phyloP scores from a whole-genome alignment of 1,284 basidiomycete species.

The Trametes polyzona region DNA sequence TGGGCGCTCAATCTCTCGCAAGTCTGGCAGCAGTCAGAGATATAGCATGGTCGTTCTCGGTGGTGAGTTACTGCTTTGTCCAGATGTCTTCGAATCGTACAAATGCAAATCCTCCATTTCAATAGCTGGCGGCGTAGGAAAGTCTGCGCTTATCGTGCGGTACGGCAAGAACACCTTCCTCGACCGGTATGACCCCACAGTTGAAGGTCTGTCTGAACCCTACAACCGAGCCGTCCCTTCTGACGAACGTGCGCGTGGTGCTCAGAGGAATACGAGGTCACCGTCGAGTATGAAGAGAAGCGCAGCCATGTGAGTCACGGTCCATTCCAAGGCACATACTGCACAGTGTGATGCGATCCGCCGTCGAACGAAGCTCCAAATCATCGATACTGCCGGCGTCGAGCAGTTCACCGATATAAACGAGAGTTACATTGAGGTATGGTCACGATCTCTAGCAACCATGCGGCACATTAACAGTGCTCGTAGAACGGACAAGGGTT shows the following conservation, averaged over 20 bases:
- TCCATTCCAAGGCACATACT: slow-evolving; percentile 3
- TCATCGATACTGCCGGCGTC: slow-evolving; percentile 90
- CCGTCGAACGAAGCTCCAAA: slow-evolving; percentile 63
- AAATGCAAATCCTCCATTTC: slow-evolving; percentile 6
- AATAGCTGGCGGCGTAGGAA: slow-evolving; percentile 81
- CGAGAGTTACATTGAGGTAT: slow-evolving; percentile 79
- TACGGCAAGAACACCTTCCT: slow-evolving; percentile 78
- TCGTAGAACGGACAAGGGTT: slow-evolving; percentile 74
- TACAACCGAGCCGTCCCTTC: too few species aligned
- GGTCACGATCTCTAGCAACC: too few species aligned
- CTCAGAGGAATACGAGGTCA: slow-evolving; percentile 70
- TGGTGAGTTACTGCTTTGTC: slow-evolving; percentile 48
- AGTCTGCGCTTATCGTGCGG: slow-evolving; percentile 75
- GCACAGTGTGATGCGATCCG: slow-evolving; percentile 6
- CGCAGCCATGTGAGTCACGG: slow-evolving; percentile 35
- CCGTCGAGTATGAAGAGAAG: slow-evolving; percentile 58
- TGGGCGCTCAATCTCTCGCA: neutral
- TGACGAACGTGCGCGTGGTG: too few species aligned
- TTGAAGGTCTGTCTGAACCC: slow-evolving; percentile 68
- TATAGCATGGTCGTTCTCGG: slow-evolving; percentile 80
- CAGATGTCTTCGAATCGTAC: slow-evolving; percentile 1
- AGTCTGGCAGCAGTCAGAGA: slow-evolving; percentile 51
- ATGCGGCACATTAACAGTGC: too few species aligned
- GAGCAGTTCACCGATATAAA: slow-evolving; percentile 83
- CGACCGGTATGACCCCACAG: slow-evolving; percentile 81